These are phyloP conservation scores for Pyrus hybrid DNA, from an alignment of 331 rosid genomes.

Conservation along the genomic window DNA sequence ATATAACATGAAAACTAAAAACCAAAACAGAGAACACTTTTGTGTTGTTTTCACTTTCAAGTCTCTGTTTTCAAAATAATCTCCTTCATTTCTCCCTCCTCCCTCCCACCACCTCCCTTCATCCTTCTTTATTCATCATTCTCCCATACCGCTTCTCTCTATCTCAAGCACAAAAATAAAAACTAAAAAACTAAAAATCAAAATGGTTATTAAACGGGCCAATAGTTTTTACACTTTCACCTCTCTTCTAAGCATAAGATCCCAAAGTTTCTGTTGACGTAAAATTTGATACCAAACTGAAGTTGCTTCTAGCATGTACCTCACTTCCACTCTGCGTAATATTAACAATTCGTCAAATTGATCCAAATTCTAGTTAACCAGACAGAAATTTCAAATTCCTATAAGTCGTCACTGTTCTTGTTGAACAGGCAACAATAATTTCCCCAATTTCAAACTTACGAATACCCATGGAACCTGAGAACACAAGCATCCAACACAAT, in stretches of 20 bases:
- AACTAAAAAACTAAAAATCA: no score
- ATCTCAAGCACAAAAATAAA: no score
- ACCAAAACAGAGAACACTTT: no score
- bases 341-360: background rate
- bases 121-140: no score
- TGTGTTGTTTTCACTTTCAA: no score
- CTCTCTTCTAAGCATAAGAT: background rate
- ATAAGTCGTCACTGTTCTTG: background rate
- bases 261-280: background rate
- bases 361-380: background rate
- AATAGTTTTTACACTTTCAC: background rate
- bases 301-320: background rate
- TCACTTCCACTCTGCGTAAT: background rate
- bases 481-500: background rate
- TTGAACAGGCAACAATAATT: background rate
- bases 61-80: no score
- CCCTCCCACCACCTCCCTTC: no score
- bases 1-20: no score
- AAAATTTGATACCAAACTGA: background rate
- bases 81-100: no score
- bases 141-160: no score
- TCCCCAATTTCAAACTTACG: background rate
- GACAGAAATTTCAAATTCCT: background rate
- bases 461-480: background rate
- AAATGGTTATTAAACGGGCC: no score